Percentiles rank a stretch among this genome's conserved stretches.
Conservation (phyloP, 805 yeast genomes). For the Saturnispora besseyi region DNA sequence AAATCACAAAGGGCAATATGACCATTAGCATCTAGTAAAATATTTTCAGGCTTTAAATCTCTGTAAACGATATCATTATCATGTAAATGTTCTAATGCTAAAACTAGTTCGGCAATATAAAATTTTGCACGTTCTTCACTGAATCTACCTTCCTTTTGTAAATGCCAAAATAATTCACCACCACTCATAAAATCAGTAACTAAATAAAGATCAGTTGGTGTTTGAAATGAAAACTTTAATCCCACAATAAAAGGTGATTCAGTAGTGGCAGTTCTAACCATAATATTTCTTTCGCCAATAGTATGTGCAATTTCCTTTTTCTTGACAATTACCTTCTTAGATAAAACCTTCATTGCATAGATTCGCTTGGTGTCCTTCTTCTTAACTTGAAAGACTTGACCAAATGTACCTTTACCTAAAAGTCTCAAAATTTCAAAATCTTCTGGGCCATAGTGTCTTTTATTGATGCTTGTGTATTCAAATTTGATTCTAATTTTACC, state of each 20-base stretch:
- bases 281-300: conserved; percentile 90
- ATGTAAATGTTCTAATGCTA: conserved; percentile 90
- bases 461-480: conserved; percentile 59
- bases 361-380: conserved; percentile 84
- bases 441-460: conserved; percentile 81
- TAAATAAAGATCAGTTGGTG: conserved; percentile 82
- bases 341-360: conserved; percentile 95
- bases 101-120: conserved; percentile 89
- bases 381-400: conserved; percentile 93
- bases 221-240: conserved; percentile 91
- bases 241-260: conserved; percentile 83
- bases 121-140: conserved; percentile 91
- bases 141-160: conserved; percentile 94
- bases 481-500: conserved; percentile 75
- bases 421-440: conserved; percentile 89
- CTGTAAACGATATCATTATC: conserved; percentile 94
- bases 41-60: conserved; percentile 95
- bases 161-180: conserved; percentile 69
- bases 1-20: conserved; percentile 97
- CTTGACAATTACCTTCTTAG: conserved; percentile 90
- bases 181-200: conserved; percentile 98
- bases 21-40: conserved; percentile 90
- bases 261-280: conserved; percentile 85
- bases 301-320: conserved; percentile 98
- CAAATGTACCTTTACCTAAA: conserved; percentile 94